Conservation (phyloP, 2,329 filamentous ascomycete genomes). For the Conoideocrella luteorostrata region DNA sequence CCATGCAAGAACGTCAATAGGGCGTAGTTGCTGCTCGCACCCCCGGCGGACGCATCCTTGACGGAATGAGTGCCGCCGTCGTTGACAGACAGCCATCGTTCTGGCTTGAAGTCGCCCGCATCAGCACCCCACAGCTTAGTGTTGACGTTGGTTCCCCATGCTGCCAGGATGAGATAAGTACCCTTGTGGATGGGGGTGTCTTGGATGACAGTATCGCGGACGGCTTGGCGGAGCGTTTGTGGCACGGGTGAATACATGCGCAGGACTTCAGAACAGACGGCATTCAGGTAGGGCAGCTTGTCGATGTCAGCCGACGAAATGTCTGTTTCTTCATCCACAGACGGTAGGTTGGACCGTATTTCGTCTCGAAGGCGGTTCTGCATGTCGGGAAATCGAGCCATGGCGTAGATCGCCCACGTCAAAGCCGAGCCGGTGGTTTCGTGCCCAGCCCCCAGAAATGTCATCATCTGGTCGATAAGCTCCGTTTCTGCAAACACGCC, state of each 20-base stretch:
- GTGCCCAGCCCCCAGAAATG: constrained; percentile 76
- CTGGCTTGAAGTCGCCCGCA: constrained; percentile 69
- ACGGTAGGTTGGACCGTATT: constrained; percentile 55
- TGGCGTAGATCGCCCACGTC: constrained; percentile 65
- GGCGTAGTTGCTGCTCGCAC: constrained; percentile 68
- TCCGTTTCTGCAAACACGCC: constrained; percentile 71
- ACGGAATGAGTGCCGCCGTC: constrained; percentile 13
- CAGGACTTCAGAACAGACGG: constrained; percentile 70
- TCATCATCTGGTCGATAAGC: constrained; percentile 82
- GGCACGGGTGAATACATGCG: constrained; percentile 68
- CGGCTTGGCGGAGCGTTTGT: constrained; percentile 60
- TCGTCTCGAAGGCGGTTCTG: constrained; percentile 64
- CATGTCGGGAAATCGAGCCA: constrained; percentile 58
- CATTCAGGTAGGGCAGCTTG: constrained; percentile 70
- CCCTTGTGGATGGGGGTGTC: constrained; percentile 62
- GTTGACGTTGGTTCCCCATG: constrained; percentile 64
- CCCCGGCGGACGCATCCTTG: constrained; percentile 51
- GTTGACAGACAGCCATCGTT: constrained; percentile 54
- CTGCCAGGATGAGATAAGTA: constrained; percentile 59
- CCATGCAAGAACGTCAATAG: constrained; percentile 82
- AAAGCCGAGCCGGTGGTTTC: constrained; percentile 72
- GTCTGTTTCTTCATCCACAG: constrained; percentile 28
- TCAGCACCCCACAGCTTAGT: constrained; percentile 68
- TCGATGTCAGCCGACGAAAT: constrained; percentile 52
- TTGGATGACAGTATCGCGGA: constrained; percentile 56